Base-by-base conservation (phyloP, 495 filamentous ascomycete genomes). In the Penicilliopsis zonata region DNA sequence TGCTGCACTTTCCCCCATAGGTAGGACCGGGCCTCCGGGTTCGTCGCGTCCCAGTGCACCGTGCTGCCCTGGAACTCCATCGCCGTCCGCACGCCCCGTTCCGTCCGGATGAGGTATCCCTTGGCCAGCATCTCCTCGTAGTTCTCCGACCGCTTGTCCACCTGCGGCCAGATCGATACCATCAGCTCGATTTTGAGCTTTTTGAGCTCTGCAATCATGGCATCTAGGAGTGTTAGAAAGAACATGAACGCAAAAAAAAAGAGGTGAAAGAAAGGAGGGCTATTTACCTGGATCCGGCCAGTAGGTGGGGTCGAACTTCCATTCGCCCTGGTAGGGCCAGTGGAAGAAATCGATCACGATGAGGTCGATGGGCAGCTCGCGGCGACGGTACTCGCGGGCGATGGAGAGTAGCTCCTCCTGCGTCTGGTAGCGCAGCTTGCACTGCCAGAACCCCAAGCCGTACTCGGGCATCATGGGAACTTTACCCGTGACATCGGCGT, bases 381-480 rank as follows among this genome's bases (percentile, higher is more conserved):
- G 57, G 31, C 49, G 46, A 14, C 56, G 57, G 22, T 76, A 68
- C 39, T 73, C 70, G 6, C 70, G 50, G 4, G 68, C 70, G 3
- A 76, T 59, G 3, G 52, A 37, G 3, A 76, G 47, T 10, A 74
- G 30, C 45, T 74, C 64, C 31, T 74, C 69, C 43, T 76, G 72
- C 9, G 67, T 73, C 46, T 63, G 63, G 43, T 74, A 76, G 0
- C 70, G 61, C 16, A 74, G 54, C 47, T 74, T 74, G 47, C 69
- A 72, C 36, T 76, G 70, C 70, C 72, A 76, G 41, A 74, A 76
- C 0, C 72, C 72, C 13, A 74, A 58, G 5, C 72, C 72, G 31
- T 72, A 74, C 32, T 74, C 70, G 2, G 72, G 72, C 72, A 76
- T 76, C 65, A 67, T 67, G 0, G 72, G 72, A 0, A 65, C 69